Evolutionary conservation across 495 filamentous ascomycete genomes (phyloP), one percentile per base, ranked within the genome.

Genomic region (Penicillium canescens): DNA sequence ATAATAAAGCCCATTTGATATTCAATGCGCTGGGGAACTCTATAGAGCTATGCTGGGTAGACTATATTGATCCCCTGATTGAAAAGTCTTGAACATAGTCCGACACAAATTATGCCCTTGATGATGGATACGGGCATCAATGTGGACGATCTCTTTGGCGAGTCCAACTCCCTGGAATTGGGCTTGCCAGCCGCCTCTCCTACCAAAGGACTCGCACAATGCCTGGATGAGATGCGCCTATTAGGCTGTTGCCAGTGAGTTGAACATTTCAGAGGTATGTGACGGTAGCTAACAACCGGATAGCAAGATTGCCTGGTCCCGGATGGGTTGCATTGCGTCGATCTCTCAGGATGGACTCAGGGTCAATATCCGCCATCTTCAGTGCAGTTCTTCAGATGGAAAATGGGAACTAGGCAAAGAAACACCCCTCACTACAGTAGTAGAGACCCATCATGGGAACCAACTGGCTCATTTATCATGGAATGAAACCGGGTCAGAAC

Each of bases 301-400:
- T 60, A 96, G 91, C 59, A 86, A 82, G 55, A 81, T 97, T 47
- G 86, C 87, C 43, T 98, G 95, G 95, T 96, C 94, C 14, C 90
- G 86, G 51, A 76, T 85, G 63, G 94, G 94, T 50, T 91, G 85
- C 60, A 89, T 98, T 66, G 93, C 93, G 26, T 86, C 86, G 50
- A 87, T 98, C 59, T 81, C 85, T 20, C 69, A 80, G n/a, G 83
- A 89, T 67, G 86, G 87, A 20, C 78, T 78, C 20, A 77, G 75
- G 6, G 74, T 97, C 28, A 82, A 86, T 54, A 73, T 95, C 11
- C 82, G 86, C 43, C 85, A 89, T 67, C 76, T 98, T 8, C 78
- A 81, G 23, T 88, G 86, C 56, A 79, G 83, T 52, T 80, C 85
- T 1, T 77, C 85, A 12, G 82, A 87, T 72, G 90, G 89, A 0